These are phyloP conservation scores for Sphagnurus paluster DNA, from an alignment of 1,284 basidiomycete genomes.

Conservation along the genomic window DNA sequence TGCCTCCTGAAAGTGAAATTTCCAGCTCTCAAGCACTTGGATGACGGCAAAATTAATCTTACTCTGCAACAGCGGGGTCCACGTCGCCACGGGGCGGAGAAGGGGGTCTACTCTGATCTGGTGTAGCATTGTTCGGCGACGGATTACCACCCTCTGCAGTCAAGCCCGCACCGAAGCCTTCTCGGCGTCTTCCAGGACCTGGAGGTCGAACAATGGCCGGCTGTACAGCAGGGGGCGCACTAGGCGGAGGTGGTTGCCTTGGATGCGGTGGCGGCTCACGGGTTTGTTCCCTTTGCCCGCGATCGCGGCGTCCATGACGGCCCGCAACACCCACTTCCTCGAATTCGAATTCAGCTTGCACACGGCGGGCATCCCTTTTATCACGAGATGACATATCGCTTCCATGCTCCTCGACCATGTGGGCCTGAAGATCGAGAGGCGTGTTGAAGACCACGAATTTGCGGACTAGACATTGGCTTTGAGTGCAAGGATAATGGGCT, in stretches of 20 bases:
- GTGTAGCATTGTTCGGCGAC: constrained; percentile 23
- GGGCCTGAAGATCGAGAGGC: constrained; percentile 87
- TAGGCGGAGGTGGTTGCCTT: constrained; percentile 23
- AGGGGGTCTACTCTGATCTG: constrained; percentile 41
- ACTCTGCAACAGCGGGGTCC: constrained; percentile 60
- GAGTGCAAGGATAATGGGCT: constrained; percentile 78
- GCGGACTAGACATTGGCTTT: constrained; percentile 74
- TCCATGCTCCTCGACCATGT: constrained; percentile 87
- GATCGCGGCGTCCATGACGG: constrained; percentile 40
- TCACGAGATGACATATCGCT: constrained; percentile 79
- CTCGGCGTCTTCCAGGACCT: constrained; percentile 46
- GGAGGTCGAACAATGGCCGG: constrained; percentile 29
- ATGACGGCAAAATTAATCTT: constrained; percentile 24
- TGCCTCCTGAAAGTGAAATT: constrained; percentile 55
- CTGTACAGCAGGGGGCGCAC: constrained; percentile 17
- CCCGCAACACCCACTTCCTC: constrained; percentile 51
- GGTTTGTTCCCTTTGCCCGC: constrained; percentile 46
- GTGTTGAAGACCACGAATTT: constrained; percentile 96
- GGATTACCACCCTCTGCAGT: constrained; percentile 45
- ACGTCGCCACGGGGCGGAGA: constrained; percentile 47
- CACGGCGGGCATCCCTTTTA: constrained; percentile 73
- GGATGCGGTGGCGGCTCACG: constrained; percentile 51
- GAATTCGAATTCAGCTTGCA: constrained; percentile 83
- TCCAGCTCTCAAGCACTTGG: neutral
- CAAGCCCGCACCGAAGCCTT: constrained; percentile 67